phyloP scores from a whole-genome alignment of 108 stramenopile genomes.

The Schizochytrium sp. region DNA sequence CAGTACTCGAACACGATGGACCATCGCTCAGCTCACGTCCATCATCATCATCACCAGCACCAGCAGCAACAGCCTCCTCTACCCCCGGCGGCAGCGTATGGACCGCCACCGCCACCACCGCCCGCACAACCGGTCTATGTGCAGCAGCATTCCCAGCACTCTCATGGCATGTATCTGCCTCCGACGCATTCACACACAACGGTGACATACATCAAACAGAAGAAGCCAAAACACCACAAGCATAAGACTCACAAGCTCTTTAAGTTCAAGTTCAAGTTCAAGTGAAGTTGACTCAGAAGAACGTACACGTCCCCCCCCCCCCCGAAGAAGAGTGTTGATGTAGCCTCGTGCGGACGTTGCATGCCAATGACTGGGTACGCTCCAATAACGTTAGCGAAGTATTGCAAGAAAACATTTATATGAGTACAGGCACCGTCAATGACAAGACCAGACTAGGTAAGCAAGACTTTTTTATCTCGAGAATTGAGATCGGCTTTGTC shows the following conservation, averaged over 20 bases:
- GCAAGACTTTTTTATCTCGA: too few relatives aligned
- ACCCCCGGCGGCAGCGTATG: too few relatives aligned
- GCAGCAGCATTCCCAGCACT: not conserved
- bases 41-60: not conserved
- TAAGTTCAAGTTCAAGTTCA: slow-evolving; percentile 8
- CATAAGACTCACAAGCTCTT: not conserved
- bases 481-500: too few relatives aligned
- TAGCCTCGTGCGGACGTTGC: too few relatives aligned
- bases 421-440: too few relatives aligned
- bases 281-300: not conserved
- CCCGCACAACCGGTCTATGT: not conserved
- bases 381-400: accelerated
- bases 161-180: not conserved
- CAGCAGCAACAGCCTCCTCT: not conserved
- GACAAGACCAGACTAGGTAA: too few relatives aligned
- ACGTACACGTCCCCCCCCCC: not conserved
- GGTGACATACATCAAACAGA: not conserved
- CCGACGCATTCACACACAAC: not conserved
- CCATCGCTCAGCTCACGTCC: not conserved
- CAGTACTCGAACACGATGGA: not conserved
- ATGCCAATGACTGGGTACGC: too few relatives aligned
- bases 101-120: not conserved
- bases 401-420: too few relatives aligned
- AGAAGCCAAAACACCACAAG: not conserved
- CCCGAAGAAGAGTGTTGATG: not conserved